Percentiles rank a stretch among this genome's conserved stretches.
Conservation (phyloP, 768 basidiomycete species). For the Heimioporus sp. region DNA sequence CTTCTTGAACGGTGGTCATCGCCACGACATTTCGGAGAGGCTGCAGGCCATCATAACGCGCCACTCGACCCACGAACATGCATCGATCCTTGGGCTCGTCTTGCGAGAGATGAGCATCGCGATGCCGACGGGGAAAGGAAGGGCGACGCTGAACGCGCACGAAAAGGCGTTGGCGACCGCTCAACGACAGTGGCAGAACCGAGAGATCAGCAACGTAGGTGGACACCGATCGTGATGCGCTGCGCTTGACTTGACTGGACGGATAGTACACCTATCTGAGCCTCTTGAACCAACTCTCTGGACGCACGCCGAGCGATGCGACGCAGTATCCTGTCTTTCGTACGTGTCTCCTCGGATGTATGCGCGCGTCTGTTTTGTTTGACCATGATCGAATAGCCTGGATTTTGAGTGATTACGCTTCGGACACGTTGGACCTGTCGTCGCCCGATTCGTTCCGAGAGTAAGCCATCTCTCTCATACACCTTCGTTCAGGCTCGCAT, state of each 20-base stretch:
- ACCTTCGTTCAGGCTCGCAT: not conserved
- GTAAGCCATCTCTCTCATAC: constrained; percentile 40
- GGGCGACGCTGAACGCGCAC: constrained; percentile 2
- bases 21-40: constrained; percentile 57
- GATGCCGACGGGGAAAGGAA: constrained; percentile 21
- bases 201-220: constrained; percentile 89
- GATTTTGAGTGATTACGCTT: constrained; percentile 85
- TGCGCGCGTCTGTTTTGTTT: not conserved
- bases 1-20: constrained; percentile 66
- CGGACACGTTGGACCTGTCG: constrained; percentile 61
- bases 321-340: constrained; percentile 94
- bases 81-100: constrained; percentile 45
- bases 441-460: constrained; percentile 67
- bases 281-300: constrained; percentile 88
- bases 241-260: not conserved
- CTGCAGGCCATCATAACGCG: constrained; percentile 48
- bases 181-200: constrained; percentile 80
- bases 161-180: constrained; percentile 60
- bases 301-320: constrained; percentile 90
- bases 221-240: not conserved
- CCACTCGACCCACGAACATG: constrained; percentile 34
- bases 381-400: constrained; percentile 55
- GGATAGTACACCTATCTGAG: constrained; percentile 83
- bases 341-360: constrained; percentile 35
- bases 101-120: constrained; percentile 37